Conservation (phyloP, 805 yeast genomes). For the Kluyveromyces aestuarii region DNA sequence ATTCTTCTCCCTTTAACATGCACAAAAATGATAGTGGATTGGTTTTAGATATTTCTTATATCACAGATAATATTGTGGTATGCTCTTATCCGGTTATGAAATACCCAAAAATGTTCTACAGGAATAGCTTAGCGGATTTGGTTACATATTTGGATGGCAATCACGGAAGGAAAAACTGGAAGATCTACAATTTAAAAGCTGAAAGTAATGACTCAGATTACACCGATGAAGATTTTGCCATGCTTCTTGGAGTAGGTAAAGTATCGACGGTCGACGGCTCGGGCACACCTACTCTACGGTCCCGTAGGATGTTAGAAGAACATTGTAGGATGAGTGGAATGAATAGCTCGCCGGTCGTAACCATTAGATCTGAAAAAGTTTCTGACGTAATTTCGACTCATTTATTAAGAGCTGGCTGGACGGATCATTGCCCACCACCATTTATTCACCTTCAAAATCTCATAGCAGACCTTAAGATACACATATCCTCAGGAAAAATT, state of each 20-base stretch:
- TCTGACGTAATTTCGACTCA: slow-evolving; percentile 16
- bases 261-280: background rate
- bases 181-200: slow-evolving; percentile 60
- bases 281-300: background rate
- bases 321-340: background rate
- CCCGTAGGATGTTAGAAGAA: slow-evolving; percentile 1
- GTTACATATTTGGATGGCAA: slow-evolving; percentile 35
- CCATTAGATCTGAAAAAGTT: slow-evolving; percentile 17
- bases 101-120: slow-evolving; percentile 35
- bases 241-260: background rate
- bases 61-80: slow-evolving; percentile 57
- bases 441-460: slow-evolving; percentile 39
- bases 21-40: slow-evolving; percentile 24
- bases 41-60: slow-evolving; percentile 55
- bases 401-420: slow-evolving; percentile 38
- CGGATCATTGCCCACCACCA: slow-evolving; percentile 75
- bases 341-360: background rate
- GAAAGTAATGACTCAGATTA: slow-evolving; percentile 40
- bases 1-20: slow-evolving; percentile 18
- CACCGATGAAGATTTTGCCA: slow-evolving; percentile 14
- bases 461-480: slow-evolving; percentile 38
- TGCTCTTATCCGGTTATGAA: slow-evolving; percentile 63
- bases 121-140: slow-evolving; percentile 45
- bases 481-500: slow-evolving; percentile 34
- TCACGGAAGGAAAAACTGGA: slow-evolving; percentile 53